Conservation (phyloP, 2,329 filamentous ascomycete species). For the Diaporthe sp. region DNA sequence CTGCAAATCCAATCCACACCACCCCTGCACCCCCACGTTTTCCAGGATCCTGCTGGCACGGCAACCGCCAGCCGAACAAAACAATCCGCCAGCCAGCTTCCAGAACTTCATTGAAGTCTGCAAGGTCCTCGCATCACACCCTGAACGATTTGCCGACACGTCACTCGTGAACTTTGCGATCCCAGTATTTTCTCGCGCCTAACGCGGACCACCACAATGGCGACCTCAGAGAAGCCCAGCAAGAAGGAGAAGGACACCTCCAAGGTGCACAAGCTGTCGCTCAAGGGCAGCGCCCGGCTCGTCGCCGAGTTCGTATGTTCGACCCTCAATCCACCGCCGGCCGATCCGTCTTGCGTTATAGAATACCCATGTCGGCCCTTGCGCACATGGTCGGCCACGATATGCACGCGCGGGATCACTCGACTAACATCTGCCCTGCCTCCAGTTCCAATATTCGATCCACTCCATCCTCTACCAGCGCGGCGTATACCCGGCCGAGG, state of each 20-base stretch:
- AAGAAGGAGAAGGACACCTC: constrained; percentile 76
- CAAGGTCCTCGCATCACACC: constrained; percentile 22
- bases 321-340: neutral
- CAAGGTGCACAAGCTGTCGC: constrained; percentile 93
- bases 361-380: neutral
- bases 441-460: constrained; percentile 95
- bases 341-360: too few relatives aligned
- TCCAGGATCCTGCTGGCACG: constrained; percentile 17
- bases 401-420: constrained; percentile 37
- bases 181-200: neutral
- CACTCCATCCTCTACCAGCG: constrained; percentile 95
- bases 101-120: neutral
- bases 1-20: neutral
- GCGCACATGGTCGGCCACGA: neutral
- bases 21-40: constrained; percentile 27
- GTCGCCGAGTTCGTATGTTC: constrained; percentile 92
- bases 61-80: constrained; percentile 25
- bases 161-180: constrained; percentile 10
- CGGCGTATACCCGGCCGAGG: constrained; percentile 90
- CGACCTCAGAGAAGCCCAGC: constrained; percentile 42
- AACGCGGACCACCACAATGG: constrained; percentile 36
- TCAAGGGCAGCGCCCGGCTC: constrained; percentile 87
- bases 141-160: constrained; percentile 12
- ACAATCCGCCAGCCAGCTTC: constrained; percentile 17
- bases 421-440: constrained; percentile 26